Base-by-base conservation (phyloP, 2,329 filamentous ascomycete species). In the Penicillium sp. region DNA sequence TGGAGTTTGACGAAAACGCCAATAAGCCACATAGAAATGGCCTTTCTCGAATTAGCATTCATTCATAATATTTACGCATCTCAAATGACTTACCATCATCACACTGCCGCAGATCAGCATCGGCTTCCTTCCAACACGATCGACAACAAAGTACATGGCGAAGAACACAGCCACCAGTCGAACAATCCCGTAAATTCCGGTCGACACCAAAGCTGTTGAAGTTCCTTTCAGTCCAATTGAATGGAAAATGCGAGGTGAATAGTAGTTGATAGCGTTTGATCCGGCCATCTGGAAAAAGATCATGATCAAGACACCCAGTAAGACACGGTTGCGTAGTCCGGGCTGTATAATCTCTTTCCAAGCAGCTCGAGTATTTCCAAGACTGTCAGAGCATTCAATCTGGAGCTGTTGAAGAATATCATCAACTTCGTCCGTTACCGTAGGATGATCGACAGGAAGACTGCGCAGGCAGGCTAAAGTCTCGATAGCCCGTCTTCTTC, bases 121-220 rank as follows among this genome's bases (percentile, higher is more conserved):
- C 16, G 89, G 75, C 72, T 88, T 51, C 11, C 61, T 45, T 10
- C 60, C 60, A 18, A 63, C 55, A 5, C 45, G 44, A 11, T 63
- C 60, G 3, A 63, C 58, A 7, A 58, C 46, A 18, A 57, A 62
- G 18, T 51, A 89, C 47, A 76, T 66, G 4, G 79, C 76, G 64
- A 83, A 86, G 20, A 82, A 80, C 3, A 76, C 72, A 67, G 86
- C 83, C 65, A 89, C 88, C 54, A 88, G 79, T 48, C 88, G 76
- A 18, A 85, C 46, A 8, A 61, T 14, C 8, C 58, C 56, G 14
- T 60, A 62, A 9, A 62, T 48, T 0, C 61, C 60, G 82, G 67
- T 89, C 85, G 62, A 88, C 78, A 51, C 85, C 84, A 4, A 85
- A 85, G 7, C 86, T 81, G 68, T 88, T 85, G 39, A 88, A 77